These are phyloP conservation scores for Komagataella kurtzmanii DNA, from an alignment of 805 yeast species.

Conservation along the genomic window DNA sequence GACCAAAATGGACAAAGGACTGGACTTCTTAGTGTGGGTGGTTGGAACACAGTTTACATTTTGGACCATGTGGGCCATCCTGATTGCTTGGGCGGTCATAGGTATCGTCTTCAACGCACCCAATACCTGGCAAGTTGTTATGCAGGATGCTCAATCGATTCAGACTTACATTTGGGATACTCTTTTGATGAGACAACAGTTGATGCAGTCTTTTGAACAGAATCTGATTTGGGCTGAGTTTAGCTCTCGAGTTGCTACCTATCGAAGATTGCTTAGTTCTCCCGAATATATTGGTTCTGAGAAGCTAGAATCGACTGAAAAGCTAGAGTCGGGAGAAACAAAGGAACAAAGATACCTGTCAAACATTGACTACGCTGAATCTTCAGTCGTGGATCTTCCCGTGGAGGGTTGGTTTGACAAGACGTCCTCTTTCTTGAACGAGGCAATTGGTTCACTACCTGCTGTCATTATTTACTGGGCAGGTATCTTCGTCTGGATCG, in stretches of 20 bases:
- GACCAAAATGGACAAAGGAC: neutral
- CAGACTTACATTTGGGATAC: conserved; percentile 26
- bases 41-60: neutral
- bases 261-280: conserved; percentile 6
- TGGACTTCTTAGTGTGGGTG: neutral
- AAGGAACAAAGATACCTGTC: neutral
- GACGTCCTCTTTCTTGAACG: conserved; percentile 12
- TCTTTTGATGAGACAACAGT: conserved; percentile 24
- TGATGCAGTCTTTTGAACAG: conserved; percentile 14
- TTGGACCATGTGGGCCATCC: neutral
- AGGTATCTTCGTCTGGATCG: conserved; percentile 24
- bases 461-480: conserved; percentile 21
- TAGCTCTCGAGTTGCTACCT: conserved; percentile 16
- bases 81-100: neutral
- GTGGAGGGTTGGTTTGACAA: conserved; percentile 20
- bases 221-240: conserved; percentile 13
- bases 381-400: conserved; percentile 6
- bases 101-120: neutral
- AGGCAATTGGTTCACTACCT: conserved; percentile 18
- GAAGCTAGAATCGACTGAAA: neutral
- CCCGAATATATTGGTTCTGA: neutral
- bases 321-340: neutral
- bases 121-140: conserved; percentile 22
- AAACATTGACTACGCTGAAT: neutral
- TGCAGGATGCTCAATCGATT: conserved; percentile 27